Base-by-base conservation (phyloP, 139 green algal genomes). In the Asterochloris sp. region DNA sequence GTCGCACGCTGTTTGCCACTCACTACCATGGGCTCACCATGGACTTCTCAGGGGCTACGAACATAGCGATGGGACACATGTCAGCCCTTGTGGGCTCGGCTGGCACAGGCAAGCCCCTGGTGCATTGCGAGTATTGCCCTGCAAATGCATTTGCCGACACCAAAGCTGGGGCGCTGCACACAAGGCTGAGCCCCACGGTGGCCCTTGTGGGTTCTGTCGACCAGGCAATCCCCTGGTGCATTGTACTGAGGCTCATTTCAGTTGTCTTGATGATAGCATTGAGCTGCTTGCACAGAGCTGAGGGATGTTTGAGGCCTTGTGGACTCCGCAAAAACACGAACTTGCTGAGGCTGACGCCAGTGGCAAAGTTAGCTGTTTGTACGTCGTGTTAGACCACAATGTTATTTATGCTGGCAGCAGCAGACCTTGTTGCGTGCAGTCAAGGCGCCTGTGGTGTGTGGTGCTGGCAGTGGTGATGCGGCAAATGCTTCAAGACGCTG, bases 21-120 rank as follows among this genome's bases (percentile, higher is more conserved):
- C 96, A 98, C 89, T 98, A 97, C 87, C 93, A 96, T 62, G 91
- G 92, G 76, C 89, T 98, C 16, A 92, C 84, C 11, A 78, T 77
- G 23, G 77, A 84, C 73, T 73, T 83, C 62, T 17, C 74, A 14
- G 62, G 26, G 38, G 60, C 63, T 47, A 21, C 63, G 9, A 17
- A 66, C 11, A 82, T 87, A 47, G 64, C 60, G 0, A 80, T 86
- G 19, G 87, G 86, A 29, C 89, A 94, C 78, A 93, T 94, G 91
- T 81, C 84, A 4, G 92, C 90, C 29, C 16, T 93, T 62, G 85
- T 86, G 23, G 76, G 76, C 76, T 26, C 23, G 16, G 38, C 76
- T 69, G 76, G 76, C 68, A 69, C 23, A 10, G 0, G 69, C 23
- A 76, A 27, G 14, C 19, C 1, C 66, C 21, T 21, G 4, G 66